Evolutionary conservation across 768 basidiomycete genomes (phyloP).

Genomic region (Suillus weaverae): DNA sequence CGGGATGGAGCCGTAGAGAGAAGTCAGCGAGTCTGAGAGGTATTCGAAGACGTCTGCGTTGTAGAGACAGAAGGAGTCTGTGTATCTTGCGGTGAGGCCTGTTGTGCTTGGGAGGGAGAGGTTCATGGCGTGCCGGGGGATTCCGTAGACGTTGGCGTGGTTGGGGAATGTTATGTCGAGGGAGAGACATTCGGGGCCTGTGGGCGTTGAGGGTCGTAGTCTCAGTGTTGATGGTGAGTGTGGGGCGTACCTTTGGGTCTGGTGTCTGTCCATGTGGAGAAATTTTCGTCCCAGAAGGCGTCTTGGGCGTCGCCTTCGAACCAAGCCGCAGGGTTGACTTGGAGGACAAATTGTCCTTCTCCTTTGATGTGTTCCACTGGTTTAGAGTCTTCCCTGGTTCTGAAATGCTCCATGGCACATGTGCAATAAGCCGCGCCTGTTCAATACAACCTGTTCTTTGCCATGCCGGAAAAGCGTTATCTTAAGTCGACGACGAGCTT

Average conservation of each 20-base stretch:
- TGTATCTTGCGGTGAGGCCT: constrained; percentile 72
- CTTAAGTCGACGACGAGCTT: constrained; percentile 68
- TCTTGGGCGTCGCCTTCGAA: constrained; percentile 88
- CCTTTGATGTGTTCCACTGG: constrained; percentile 37
- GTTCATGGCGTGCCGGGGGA: constrained; percentile 93
- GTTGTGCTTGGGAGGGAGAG: constrained; percentile 87
- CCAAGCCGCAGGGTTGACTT: constrained; percentile 63
- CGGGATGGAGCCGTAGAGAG: constrained; percentile 90
- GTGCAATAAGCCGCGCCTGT: constrained; percentile 86
- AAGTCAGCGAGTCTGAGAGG: constrained; percentile 71
- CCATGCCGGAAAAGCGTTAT: constrained; percentile 72
- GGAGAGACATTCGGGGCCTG: constrained; percentile 93
- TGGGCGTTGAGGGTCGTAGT: constrained; percentile 5
- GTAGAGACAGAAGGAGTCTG: constrained; percentile 92
- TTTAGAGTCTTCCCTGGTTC: constrained; percentile 51
- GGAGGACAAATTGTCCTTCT: constrained; percentile 50
- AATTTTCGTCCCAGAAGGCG: constrained; percentile 88
- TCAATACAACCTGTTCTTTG: constrained; percentile 83
- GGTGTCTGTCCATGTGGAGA: constrained; percentile 82
- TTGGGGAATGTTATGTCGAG: constrained; percentile 93
- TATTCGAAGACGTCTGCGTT: constrained; percentile 98
- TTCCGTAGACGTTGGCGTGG: constrained; percentile 90
- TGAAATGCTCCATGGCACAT: constrained; percentile 99
- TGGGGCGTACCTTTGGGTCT: constrained; percentile 84
- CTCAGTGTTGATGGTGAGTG: not conserved